phyloP scores from a whole-genome alignment of 23 red algal species.

The Agarophyton chilense region DNA sequence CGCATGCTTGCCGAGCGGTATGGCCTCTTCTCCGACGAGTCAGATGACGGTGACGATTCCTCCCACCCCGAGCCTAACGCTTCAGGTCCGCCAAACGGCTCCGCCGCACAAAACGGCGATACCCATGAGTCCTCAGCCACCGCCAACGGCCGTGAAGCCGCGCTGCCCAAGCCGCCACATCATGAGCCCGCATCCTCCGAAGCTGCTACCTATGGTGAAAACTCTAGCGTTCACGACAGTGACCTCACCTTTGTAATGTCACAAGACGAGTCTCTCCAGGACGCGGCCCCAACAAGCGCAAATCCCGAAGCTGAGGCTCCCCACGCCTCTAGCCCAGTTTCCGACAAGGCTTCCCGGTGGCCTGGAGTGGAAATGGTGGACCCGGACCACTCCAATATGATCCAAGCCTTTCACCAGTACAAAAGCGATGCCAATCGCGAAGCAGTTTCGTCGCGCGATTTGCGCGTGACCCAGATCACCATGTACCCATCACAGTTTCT shows the following conservation, averaged over 20 bases:
- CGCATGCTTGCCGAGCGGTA: constrained; percentile 75
- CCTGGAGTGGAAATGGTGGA: constrained; percentile 60
- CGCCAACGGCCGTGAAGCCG: constrained; percentile 41
- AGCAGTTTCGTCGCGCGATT: constrained; percentile 25
- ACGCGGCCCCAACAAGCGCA: constrained; percentile 10
- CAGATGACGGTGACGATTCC: constrained; percentile 63
- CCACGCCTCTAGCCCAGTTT: background rate
- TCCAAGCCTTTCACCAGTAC: constrained; percentile 41
- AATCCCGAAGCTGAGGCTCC: background rate
- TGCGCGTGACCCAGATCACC: constrained; percentile 66
- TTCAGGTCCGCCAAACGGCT: constrained; percentile 38
- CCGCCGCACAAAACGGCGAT: constrained; percentile 39
- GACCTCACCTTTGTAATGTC: constrained; percentile 56
- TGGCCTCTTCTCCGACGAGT: constrained; percentile 66
- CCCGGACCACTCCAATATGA: constrained; percentile 39
- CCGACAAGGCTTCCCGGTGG: constrained; percentile 44
- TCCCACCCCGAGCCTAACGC: constrained; percentile 21
- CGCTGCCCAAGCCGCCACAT: constrained; percentile 11
- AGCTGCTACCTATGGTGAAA: constrained; percentile 51
- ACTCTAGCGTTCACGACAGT: constrained; percentile 53
- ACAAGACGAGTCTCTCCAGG: constrained; percentile 27
- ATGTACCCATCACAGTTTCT: constrained; percentile 53
- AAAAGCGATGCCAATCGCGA: constrained; percentile 20
- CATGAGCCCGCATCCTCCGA: constrained; percentile 55
- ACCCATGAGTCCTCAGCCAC: constrained; percentile 11